Evolutionary conservation across 2,329 filamentous ascomycete genomes (phyloP).

Genomic region (Aaosphaeria arxii): DNA sequence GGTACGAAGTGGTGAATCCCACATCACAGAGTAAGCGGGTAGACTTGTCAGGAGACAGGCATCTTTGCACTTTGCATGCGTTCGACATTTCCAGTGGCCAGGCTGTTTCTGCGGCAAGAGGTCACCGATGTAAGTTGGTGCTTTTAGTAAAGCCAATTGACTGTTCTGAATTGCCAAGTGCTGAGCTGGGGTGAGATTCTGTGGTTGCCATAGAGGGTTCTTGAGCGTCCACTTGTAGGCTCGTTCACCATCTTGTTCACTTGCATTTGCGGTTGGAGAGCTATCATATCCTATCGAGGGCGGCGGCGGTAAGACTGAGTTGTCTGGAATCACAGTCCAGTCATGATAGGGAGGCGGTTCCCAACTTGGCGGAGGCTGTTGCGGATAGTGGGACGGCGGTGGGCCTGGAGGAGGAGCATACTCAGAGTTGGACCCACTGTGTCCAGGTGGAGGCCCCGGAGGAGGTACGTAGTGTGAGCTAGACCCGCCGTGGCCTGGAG

Average conservation of each 20-base stretch:
- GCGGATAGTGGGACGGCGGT: slow-evolving; percentile 22
- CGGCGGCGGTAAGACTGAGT: slow-evolving; percentile 68
- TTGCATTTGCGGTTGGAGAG: slow-evolving; percentile 69
- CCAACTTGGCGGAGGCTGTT: slow-evolving; percentile 33
- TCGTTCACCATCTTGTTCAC: slow-evolving; percentile 59
- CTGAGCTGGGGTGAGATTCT: slow-evolving; percentile 48
- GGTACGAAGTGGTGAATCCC: slow-evolving; percentile 57
- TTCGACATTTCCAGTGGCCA: slow-evolving; percentile 45
- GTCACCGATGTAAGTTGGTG: slow-evolving; percentile 31
- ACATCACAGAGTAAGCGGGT: slow-evolving; percentile 63
- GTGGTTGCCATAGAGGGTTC: slow-evolving; percentile 58
- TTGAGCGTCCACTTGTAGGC: slow-evolving; percentile 64
- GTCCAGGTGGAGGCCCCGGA: slow-evolving; percentile 15
- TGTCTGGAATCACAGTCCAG: slow-evolving; percentile 73
- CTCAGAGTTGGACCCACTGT: slow-evolving; percentile 17
- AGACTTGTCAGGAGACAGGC: slow-evolving; percentile 64
- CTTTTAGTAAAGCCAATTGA: slow-evolving; percentile 45
- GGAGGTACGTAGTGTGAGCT: slow-evolving; percentile 2
- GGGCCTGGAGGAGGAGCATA: slow-evolving; percentile 24
- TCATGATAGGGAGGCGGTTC: slow-evolving; percentile 62
- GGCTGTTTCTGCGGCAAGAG: slow-evolving; percentile 45
- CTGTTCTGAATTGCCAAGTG: slow-evolving; percentile 49
- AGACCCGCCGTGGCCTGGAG: not conserved
- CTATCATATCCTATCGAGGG: slow-evolving; percentile 64
- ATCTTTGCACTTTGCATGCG: slow-evolving; percentile 49